Percentiles rank a stretch among this genome's conserved stretches.
Conservation (phyloP, 805 yeast genomes). For the Candida argentea region DNA sequence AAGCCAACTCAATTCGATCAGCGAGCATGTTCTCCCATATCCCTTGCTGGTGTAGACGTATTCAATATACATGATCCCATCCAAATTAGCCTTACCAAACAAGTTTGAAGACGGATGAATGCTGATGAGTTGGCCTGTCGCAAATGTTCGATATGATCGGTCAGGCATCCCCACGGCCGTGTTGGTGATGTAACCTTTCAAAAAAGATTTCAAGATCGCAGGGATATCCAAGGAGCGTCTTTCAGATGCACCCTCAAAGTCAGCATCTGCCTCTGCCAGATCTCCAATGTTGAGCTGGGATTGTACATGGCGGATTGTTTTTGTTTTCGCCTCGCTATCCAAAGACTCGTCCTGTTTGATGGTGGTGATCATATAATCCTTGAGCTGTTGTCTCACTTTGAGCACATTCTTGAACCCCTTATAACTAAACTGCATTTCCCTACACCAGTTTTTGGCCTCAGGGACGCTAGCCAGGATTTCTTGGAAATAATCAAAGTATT, state of each 20-base stretch:
- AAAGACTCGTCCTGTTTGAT: slow-evolving; percentile 31
- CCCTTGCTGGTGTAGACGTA: slow-evolving; percentile 90
- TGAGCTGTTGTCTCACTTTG: slow-evolving; percentile 66
- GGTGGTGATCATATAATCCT: slow-evolving; percentile 51
- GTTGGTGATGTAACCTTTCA: slow-evolving; percentile 75
- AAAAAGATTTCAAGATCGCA: slow-evolving; percentile 62
- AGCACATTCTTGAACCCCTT: slow-evolving; percentile 74
- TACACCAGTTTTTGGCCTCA: slow-evolving; percentile 77
- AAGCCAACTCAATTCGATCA: slow-evolving; percentile 75
- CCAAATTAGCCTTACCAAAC: slow-evolving; percentile 63
- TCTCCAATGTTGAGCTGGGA: slow-evolving; percentile 16
- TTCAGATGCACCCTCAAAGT: slow-evolving; percentile 9
- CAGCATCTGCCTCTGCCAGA: slow-evolving; percentile 12
- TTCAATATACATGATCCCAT: slow-evolving; percentile 90
- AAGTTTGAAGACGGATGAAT: slow-evolving; percentile 86
- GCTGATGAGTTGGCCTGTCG: slow-evolving; percentile 74
- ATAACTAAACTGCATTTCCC: slow-evolving; percentile 60
- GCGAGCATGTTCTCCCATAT: slow-evolving; percentile 82
- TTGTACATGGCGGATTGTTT: slow-evolving; percentile 15
- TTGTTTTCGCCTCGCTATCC: slow-evolving; percentile 15
- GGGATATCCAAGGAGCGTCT: slow-evolving; percentile 39
- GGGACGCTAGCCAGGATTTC: slow-evolving; percentile 21
- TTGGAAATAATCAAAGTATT: slow-evolving; percentile 50
- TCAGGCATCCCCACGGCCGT: slow-evolving; percentile 95
- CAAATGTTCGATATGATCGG: slow-evolving; percentile 78